Evolutionary conservation across 192 early-diverging fungal species (phyloP).

Genomic region (Backusella morwellensis): DNA sequence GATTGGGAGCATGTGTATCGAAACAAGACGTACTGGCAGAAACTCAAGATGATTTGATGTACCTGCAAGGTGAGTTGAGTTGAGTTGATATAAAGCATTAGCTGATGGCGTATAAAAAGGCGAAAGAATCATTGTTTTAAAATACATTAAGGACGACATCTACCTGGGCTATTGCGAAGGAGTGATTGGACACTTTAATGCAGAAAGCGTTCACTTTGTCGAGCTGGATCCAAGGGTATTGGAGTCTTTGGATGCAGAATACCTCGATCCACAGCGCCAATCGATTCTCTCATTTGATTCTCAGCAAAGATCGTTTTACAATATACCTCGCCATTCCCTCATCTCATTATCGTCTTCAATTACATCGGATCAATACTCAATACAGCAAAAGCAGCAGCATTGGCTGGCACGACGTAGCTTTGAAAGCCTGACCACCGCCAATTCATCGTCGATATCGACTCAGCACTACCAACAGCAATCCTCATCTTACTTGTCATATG

Average conservation of each 20-base stretch:
- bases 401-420: slow-evolving; percentile 19
- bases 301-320: background rate
- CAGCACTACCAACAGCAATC: background rate
- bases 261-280: background rate
- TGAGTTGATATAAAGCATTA: too few relatives aligned
- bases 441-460: slow-evolving; percentile 7
- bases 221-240: slow-evolving; percentile 40
- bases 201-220: slow-evolving; percentile 49
- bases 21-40: slow-evolving; percentile 40
- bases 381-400: background rate
- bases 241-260: slow-evolving; percentile 31
- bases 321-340: slow-evolving; percentile 5
- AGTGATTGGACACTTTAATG: slow-evolving; percentile 50
- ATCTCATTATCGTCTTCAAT: slow-evolving; percentile 14
- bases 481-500: background rate
- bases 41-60: slow-evolving; percentile 45
- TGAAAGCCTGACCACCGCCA: slow-evolving; percentile 8
- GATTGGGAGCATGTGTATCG: slow-evolving; percentile 44
- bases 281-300: background rate
- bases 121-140: slow-evolving; percentile 40
- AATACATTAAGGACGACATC: slow-evolving; percentile 5
- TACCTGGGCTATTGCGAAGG: slow-evolving; percentile 54
- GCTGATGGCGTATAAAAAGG: slow-evolving; percentile 15
- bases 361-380: slow-evolving; percentile 15
- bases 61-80: slow-evolving; percentile 27